Evolutionary conservation across 345 rosid species (phyloP), one percentile per base, ranked within the genome.

Genomic region (Lepidium aucheri): DNA sequence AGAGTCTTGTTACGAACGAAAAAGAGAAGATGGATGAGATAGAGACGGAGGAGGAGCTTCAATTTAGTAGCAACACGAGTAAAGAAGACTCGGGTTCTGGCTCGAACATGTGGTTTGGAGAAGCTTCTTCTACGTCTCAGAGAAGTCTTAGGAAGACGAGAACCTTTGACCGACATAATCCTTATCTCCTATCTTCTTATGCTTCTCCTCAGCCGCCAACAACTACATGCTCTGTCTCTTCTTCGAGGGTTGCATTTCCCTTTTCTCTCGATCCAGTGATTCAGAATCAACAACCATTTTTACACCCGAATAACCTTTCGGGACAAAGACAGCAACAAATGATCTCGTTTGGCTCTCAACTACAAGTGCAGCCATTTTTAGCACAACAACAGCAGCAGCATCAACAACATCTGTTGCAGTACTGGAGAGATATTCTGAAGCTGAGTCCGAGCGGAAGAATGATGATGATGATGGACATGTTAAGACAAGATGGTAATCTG

Each of bases 301-400:
- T 43, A 54, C 6, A 76, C 77, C 33, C 78, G 77, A 14, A 35
- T 78, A 14, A 14, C 83, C 80, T 1, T 10, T 45, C 86, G 81
- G 24, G 22, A 59, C 16, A 75, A 50, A 60, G 61, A 20, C 84
- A 84, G 11, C 62, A 56, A 39, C 62, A 56, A 12, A 92, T 89
- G 91, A 92, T 92, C 70, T 92, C 95, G 42, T 92, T 92, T 61
- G 72, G 59, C 45, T 65, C 84, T 39, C 83, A 81, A 24, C 84
- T 74, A 22, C 91, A 73, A 57, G 81, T 50, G 46, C 80, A 83
- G 14, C 81, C 74, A 7, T 77, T 60, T 62, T 64, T 78, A 15
- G 62, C 77, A 16, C n/a, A 68, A 15, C 58, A 64, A 11, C 80
- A 77, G 33, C 22, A 20, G 22, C 86, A 82, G 15, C 95, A 81